Conservation (phyloP, 2,329 filamentous ascomycete species). For the Cladosporium cucumerinum region DNA sequence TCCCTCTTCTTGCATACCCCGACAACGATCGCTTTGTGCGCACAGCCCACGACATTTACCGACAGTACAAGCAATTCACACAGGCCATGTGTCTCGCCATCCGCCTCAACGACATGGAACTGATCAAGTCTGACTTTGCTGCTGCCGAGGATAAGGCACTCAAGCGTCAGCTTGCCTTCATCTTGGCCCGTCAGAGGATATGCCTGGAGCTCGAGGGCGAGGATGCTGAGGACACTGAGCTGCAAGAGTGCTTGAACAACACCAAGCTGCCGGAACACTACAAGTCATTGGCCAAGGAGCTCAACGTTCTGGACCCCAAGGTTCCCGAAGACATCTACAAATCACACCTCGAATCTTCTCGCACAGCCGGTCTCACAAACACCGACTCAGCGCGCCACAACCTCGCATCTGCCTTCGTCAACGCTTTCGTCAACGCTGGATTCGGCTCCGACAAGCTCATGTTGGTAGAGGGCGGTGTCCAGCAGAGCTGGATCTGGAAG, state of each 20-base stretch:
- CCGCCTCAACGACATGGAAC: constrained; percentile 73
- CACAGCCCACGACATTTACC: constrained; percentile 91
- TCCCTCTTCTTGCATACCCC: constrained; percentile 93
- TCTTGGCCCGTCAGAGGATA: constrained; percentile 88
- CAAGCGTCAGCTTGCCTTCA: constrained; percentile 90
- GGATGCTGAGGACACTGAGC: constrained; percentile 68
- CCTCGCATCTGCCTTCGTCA: constrained; percentile 91
- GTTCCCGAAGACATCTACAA: constrained; percentile 99
- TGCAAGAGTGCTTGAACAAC: constrained; percentile 83
- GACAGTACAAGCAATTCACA: constrained; percentile 85
- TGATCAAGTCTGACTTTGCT: constrained; percentile 79
- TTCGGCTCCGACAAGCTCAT: constrained; percentile 98
- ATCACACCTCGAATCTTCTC: constrained; percentile 92
- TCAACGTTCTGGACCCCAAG: constrained; percentile 96
- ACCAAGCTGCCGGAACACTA: constrained; percentile 86
- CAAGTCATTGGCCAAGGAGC: constrained; percentile 87
- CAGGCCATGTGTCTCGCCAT: constrained; percentile 95
- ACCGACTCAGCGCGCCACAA: constrained; percentile 95
- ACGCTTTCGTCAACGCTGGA: constrained; percentile 93
- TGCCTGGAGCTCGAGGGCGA: constrained; percentile 65
- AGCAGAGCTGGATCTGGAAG: constrained; percentile 97
- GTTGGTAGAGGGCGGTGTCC: constrained; percentile 76
- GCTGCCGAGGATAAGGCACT: constrained; percentile 76
- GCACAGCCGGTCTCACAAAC: constrained; percentile 89
- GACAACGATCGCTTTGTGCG: constrained; percentile 95